Base-by-base conservation (phyloP, 805 yeast species). In the Candida quercuum region DNA sequence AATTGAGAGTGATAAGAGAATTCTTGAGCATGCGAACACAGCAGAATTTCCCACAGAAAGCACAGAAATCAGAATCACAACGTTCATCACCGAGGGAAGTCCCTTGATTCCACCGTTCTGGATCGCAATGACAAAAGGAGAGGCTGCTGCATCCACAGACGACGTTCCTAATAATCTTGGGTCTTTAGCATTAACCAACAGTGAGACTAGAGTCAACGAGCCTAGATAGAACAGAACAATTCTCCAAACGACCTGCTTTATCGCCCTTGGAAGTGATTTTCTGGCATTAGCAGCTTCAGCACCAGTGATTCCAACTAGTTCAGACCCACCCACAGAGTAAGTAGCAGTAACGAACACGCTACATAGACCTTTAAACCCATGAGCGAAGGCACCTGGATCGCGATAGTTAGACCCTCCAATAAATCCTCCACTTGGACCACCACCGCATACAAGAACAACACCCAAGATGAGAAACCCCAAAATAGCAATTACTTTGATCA, bases 351-450 rank as follows among this genome's bases (percentile, higher is more conserved):
- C 76, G 49, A 74, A 73, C 16, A 73, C 78, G 1, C 74, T 57
- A 40, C 74, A 67, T 20, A 72, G 62, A 46, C 78, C 78, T 46
- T 74, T 73, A 52, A 74, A 73, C 9, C 76, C 71, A 32, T 74
- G 58, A 10, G 76, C 72, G 52, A 84, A 80, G 0, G 88, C 78
- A 36, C 89, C 91, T 13, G 78, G 78, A 35, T 64, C 42, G 41
- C 59, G 56, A 70, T 75, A 73, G 50, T 71, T 65, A 36, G 55
- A 54, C 26, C 67, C 72, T 35, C 74, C 69, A 24, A 71, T 54
- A 39, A 66, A 66, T 5, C 67, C 70, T 36, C 62, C 61, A 11
- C 45, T 46, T 38, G 78, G 77, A 35, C 70, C 68, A 36, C 71
- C 74, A 41, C 76, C 78, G 48, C 71, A 63, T 6, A 69, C 55